phyloP scores from a whole-genome alignment of 1,284 basidiomycete species.

The Ceratobasidium sp. region DNA sequence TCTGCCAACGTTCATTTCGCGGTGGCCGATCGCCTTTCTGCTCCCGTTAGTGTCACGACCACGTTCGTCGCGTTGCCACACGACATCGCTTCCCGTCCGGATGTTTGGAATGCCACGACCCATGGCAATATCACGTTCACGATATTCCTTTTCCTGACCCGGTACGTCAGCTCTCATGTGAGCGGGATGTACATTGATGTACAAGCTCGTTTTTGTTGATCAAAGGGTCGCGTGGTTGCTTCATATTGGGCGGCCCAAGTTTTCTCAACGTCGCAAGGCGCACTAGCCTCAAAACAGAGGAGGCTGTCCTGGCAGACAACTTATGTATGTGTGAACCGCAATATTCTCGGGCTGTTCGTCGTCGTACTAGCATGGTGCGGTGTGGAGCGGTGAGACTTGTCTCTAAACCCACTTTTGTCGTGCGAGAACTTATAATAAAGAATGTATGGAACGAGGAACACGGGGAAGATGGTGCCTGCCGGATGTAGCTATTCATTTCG shows the following conservation, averaged over 20 bases:
- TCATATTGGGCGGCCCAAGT: slow-evolving; percentile 34
- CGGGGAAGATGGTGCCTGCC: slow-evolving; percentile 36
- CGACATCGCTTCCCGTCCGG: slow-evolving; percentile 65
- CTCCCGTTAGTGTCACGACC: slow-evolving; percentile 64
- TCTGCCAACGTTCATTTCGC: not conserved
- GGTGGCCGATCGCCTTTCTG: slow-evolving; percentile 38
- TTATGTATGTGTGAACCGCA: slow-evolving; percentile 32
- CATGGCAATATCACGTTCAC: slow-evolving; percentile 80
- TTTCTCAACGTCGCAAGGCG: slow-evolving; percentile 12
- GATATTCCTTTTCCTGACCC: slow-evolving; percentile 66
- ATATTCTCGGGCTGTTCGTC: slow-evolving; percentile 25
- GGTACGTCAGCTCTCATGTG: slow-evolving; percentile 59
- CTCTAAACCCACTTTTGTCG: not conserved
- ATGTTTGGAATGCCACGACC: slow-evolving; percentile 75
- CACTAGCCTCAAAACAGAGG: slow-evolving; percentile 40
- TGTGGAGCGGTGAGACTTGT: slow-evolving; percentile 17
- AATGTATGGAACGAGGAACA: slow-evolving; percentile 30
- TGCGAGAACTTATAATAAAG: slow-evolving; percentile 16
- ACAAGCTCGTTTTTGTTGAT: slow-evolving; percentile 20
- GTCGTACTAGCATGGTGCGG: slow-evolving; percentile 10
- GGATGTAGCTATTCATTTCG: slow-evolving; percentile 19
- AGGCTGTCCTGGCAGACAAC: not conserved
- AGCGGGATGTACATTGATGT: slow-evolving; percentile 21
- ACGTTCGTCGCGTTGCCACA: slow-evolving; percentile 70
- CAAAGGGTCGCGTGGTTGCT: slow-evolving; percentile 41